phyloP scores from a whole-genome alignment of 163 green algal genomes.

The Trebouxiophyceae sp. region DNA sequence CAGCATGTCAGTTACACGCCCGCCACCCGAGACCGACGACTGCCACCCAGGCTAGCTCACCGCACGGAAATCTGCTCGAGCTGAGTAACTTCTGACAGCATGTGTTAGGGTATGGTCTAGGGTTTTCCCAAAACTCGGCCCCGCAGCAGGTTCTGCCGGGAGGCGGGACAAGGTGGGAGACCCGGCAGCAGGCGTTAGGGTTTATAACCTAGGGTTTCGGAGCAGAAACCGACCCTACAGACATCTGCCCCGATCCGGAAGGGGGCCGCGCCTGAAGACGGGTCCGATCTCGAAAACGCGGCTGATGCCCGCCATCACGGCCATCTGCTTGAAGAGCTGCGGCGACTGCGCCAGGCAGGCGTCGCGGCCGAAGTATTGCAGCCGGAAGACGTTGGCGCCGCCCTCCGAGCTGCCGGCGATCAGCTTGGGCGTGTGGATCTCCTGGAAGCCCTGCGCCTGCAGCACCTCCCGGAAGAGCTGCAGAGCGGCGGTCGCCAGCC shows the following conservation, averaged over 20 bases:
- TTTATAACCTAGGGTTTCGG: no score
- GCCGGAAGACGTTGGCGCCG: slow-evolving; percentile 69
- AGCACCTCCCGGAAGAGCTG: slow-evolving; percentile 87
- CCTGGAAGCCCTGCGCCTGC: slow-evolving; percentile 71
- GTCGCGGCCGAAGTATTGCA: slow-evolving; percentile 90
- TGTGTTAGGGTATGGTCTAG: no score
- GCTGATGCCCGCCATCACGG: slow-evolving; percentile 85
- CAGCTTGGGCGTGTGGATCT: slow-evolving; percentile 99
- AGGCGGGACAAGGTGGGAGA: no score
- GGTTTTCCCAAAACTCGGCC: no score
- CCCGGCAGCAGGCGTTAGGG: no score
- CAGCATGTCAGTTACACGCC: no score
- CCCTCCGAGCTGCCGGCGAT: slow-evolving; percentile 82
- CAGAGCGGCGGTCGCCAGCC: no score
- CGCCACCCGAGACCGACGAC: no score
- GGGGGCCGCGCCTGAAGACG: slow-evolving; percentile 69
- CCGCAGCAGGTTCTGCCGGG: no score
- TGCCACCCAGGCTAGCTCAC: no score
- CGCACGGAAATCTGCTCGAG: no score
- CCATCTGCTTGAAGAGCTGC: slow-evolving; percentile 98
- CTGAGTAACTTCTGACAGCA: no score
- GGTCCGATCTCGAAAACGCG: slow-evolving; percentile 95
- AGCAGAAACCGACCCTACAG: not conserved
- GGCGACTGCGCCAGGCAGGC: slow-evolving; percentile 93
- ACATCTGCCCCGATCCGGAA: not conserved